A percentile compares a stretch with the other conserved stretches of the same genome.
Evolutionary conservation across 768 basidiomycete genomes (phyloP).

Genomic region (Agrocybe pediades): DNA sequence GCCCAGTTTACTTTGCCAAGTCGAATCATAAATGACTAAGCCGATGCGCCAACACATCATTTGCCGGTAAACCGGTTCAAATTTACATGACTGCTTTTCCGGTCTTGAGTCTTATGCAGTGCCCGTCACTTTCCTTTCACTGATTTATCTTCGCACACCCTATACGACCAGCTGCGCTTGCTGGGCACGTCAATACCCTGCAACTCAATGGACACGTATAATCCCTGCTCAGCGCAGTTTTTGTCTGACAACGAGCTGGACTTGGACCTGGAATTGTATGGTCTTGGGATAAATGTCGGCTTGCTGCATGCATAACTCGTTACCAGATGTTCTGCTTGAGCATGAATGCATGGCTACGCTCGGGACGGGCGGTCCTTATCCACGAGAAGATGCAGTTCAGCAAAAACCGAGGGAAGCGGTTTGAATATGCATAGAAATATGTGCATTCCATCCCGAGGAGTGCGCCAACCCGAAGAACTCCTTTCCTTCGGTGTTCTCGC

Average conservation of each 20-base stretch:
- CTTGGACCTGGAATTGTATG: too few relatives aligned
- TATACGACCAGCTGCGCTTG: background rate
- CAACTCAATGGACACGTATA: background rate
- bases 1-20: too few relatives aligned
- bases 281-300: background rate
- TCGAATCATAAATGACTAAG: background rate
- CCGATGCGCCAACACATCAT: background rate
- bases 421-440: background rate
- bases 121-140: background rate
- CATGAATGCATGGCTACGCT: too few relatives aligned
- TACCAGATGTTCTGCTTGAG: too few relatives aligned
- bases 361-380: too few relatives aligned
- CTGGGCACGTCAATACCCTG: background rate
- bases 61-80: background rate
- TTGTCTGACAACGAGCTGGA: background rate
- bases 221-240: background rate
- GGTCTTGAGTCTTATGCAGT: background rate
- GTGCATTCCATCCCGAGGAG: background rate
- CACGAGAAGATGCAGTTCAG: too few relatives aligned
- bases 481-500: background rate
- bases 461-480: background rate
- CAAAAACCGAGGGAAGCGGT: background rate
- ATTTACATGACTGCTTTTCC: background rate
- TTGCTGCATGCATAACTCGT: too few relatives aligned
- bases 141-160: background rate